Evolutionary conservation across 495 filamentous ascomycete species (phyloP).

Genomic region (Aspergillus avenaceus): DNA sequence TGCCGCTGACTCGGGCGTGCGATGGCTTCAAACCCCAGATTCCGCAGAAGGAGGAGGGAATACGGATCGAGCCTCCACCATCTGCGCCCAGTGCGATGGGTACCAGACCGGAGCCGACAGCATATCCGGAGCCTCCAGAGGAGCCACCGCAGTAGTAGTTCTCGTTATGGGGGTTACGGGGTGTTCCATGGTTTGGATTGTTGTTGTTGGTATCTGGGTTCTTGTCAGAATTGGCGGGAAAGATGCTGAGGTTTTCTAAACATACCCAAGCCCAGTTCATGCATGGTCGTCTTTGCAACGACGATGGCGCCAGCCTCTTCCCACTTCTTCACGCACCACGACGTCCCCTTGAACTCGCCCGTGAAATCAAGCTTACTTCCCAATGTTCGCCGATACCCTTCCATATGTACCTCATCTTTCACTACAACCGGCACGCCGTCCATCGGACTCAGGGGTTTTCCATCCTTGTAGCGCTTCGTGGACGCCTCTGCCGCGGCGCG

Average conservation of each 20-base stretch:
- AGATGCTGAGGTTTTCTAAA: too few relatives aligned
- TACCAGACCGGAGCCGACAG: slow-evolving; percentile 68
- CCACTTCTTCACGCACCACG: slow-evolving; percentile 73
- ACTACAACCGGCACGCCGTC: slow-evolving; percentile 86
- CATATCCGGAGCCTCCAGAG: slow-evolving; percentile 79
- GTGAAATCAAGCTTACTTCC: slow-evolving; percentile 58
- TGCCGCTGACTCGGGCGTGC: slow-evolving; percentile 66
- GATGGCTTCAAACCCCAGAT: slow-evolving; percentile 84
- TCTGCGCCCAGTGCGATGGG: slow-evolving; percentile 83
- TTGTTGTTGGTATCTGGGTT: slow-evolving; percentile 81
- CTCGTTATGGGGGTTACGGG: slow-evolving; percentile 76
- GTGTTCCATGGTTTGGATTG: slow-evolving; percentile 76
- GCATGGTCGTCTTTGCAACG: slow-evolving; percentile 86
- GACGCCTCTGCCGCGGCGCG: slow-evolving; percentile 66
- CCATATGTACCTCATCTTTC: slow-evolving; percentile 77
- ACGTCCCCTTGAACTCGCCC: slow-evolving; percentile 45
- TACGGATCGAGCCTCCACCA: slow-evolving; percentile 80
- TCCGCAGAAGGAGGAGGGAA: slow-evolving; percentile 80
- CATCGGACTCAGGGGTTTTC: slow-evolving; percentile 58
- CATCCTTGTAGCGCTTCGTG: slow-evolving; percentile 62
- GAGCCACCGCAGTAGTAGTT: slow-evolving; percentile 86
- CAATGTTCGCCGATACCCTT: slow-evolving; percentile 65
- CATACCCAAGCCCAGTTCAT: slow-evolving; percentile 76
- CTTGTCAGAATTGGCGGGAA: too few relatives aligned
- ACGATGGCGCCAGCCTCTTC: slow-evolving; percentile 77